Base-by-base conservation (phyloP, 208 protist genomes). In the Novymonas esmeraldas region DNA sequence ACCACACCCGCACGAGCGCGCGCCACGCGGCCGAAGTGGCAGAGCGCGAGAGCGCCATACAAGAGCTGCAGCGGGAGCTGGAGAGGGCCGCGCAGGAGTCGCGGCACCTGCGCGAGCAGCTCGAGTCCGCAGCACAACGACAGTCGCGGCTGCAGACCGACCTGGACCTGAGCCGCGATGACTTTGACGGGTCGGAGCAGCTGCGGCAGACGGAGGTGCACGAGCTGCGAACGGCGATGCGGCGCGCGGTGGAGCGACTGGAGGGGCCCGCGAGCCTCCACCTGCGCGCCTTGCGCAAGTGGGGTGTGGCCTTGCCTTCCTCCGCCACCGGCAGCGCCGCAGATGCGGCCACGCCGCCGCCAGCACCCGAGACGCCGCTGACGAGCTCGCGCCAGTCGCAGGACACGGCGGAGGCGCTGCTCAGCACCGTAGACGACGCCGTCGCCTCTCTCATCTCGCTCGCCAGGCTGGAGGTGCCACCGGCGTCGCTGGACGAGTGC, bases 221-320 rank as follows among this genome's bases (percentile, higher is more conserved):
- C 29, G 68, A 66, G 24, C 58, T 73, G 38, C 58, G 66, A 9
- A 49, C 64, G 29, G 41, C 66, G 14, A 73, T 73, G 58, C 66
- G 48, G 31, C 24, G 20, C 6, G 66, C 38, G 20, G 57, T 73
- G 6, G 44, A 60, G 34, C 45, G 52, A 7, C 28, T 73, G 28
- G 59, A 73, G 34, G 58, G 67, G 16, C 9, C 41, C 33, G 36
- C 24, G 18, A 54, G 58, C 16, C 51, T 31, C 2, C 46, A 31
- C 13, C 6, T 61, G 51, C 58, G 24, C 18, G 59, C 41, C 42
- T 51, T 73, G 59, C 67, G 38, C 0, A 60, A 55, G 51, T 65
- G 20, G 48, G 41, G 41, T 14, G 7, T 9, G 34, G 28, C 22
- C n/a, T n/a, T n/a, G n/a, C n/a, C n/a, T 4, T 36, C 66, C 34